Evolutionary conservation across 805 yeast genomes (phyloP).

Genomic region (Zygosaccharomyces bailii): DNA sequence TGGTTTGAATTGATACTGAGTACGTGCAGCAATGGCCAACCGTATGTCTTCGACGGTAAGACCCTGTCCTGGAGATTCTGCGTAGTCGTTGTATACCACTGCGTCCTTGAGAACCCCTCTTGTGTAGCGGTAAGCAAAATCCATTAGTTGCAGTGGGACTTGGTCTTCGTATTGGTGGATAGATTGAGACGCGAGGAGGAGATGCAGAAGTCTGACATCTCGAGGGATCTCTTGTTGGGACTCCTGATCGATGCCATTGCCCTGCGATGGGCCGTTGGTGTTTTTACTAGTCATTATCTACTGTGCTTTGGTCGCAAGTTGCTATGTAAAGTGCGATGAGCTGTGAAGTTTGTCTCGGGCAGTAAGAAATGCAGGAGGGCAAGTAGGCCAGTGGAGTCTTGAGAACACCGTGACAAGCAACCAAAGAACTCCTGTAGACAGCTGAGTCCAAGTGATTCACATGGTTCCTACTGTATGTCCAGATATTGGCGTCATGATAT

Average conservation of each 20-base stretch:
- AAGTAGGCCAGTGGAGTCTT: no score
- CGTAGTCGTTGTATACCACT: slow-evolving; percentile 80
- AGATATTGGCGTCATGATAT: no score
- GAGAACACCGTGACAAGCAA: no score
- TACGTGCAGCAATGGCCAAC: slow-evolving; percentile 87
- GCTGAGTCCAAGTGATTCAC: no score
- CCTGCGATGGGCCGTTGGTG: slow-evolving; percentile 3
- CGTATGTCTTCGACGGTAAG: slow-evolving; percentile 87
- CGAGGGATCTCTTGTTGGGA: slow-evolving; percentile 54
- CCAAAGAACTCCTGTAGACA: no score
- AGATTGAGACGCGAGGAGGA: slow-evolving; percentile 90
- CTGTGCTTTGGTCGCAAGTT: neutral
- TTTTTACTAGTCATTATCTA: slow-evolving; percentile 2
- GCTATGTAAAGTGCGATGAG: neutral
- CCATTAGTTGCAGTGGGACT: slow-evolving; percentile 94
- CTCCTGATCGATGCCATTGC: slow-evolving; percentile 2
- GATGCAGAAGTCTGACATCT: slow-evolving; percentile 85
- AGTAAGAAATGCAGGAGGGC: no score
- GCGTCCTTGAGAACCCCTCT: slow-evolving; percentile 87
- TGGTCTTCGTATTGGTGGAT: slow-evolving; percentile 91
- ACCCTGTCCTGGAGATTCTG: slow-evolving; percentile 49
- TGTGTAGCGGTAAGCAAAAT: slow-evolving; percentile 90
- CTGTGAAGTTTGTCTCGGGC: neutral
- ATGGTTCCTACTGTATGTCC: no score
- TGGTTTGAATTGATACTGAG: slow-evolving; percentile 95